Base-by-base conservation (phyloP, 441 rosid genomes). In the Croton laevigatus region DNA sequence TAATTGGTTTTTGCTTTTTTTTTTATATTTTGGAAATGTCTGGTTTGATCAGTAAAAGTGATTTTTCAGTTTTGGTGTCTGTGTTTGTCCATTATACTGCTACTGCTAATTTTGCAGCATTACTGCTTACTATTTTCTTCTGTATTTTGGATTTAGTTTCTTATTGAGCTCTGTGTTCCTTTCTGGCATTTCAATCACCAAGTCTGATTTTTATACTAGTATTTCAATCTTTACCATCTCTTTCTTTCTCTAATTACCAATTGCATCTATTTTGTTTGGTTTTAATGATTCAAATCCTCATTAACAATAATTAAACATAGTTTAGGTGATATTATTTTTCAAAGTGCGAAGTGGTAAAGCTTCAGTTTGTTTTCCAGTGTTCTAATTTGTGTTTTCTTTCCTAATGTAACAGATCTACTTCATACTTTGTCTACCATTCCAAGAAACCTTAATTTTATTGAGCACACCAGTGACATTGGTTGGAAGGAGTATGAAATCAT, bases 381-480 rank as follows among this genome's bases (percentile, higher is more conserved):
- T 66, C n/a, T 59, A 40, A 73, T 22, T 49, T 71, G 66, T 65
- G 34, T 22, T 68, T 16, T n/a, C 19, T 9, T 61, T 57, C 70
- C 61, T n/a, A 40, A 57, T 53, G 62, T 44, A 32, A 77, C 87
- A 91, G 97, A 91, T 82, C 72, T 91, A 85, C 83, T 91, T 34
- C 81, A 75, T 70, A 66, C 85, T 20, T 80, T 91, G 67, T 81
- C 91, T 23, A 73, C 76, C 62, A 72, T 88, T 77, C 90, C 93
- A 61, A 78, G 94, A 75, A 66, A 75, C 69, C 73, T 87, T 60
- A 89, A 91, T 73, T 89, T 89, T 73, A 83, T 91, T 17, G 97
- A 89, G 81, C 92, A 91, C 73, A 88, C 89, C 68, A 89, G 89
- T 73, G 85, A 89, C 51, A 86, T 91, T 2, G 92, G 95, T 42